Evolutionary conservation across 305 asterid genomes (phyloP), one percentile per base, ranked within the genome.

Genomic region (Withania somnifera): DNA sequence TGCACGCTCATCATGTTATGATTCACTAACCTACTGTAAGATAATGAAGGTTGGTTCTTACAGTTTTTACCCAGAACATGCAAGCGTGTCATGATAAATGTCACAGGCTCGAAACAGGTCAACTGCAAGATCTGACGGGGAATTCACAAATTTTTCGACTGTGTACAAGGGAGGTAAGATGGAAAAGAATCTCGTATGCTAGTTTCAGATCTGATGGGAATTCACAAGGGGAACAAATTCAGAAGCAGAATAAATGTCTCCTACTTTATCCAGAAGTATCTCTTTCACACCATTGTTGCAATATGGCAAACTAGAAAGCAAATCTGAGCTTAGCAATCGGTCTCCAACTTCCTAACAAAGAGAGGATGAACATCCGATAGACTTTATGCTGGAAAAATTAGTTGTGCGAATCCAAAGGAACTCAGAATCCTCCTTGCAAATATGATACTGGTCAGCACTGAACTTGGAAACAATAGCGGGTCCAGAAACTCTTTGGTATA

Each of bases 391-490:
- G 9, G 99, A 95, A 86, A 95, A 95, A 85, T 95, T 98, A 79
- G 98, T 89, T 9, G 98, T 89, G 17, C 98, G 96, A 80, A 91
- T 92, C 98, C 98, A 95, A 15, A 88, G 32, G 81, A 89, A 94
- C 85, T 93, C 92, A 22, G 81, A 87, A 81, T 94, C 90, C 85
- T 93, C 98, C 87, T 91, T 94, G 91, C 95, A 94, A 68, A 91
- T 78, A 84, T 90, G 96, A 79, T 91, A 91, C 34, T 97, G 89
- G 83, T 91, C 94, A 0, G 85, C 73, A 13, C 86, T 22, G 84
- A 95, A 93, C 86, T 83, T 93, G 45, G 97, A 87, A 32, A 88
- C 86, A 79, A 93, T 85, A 40, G 91, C 84, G 14, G 91, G 85
- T 84, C 98, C 99, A 75, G 92, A 89, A 82, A 93, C 82, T 87